phyloP scores from a whole-genome alignment of 2,329 filamentous ascomycete species.

The Stemphylium lycopersici region DNA sequence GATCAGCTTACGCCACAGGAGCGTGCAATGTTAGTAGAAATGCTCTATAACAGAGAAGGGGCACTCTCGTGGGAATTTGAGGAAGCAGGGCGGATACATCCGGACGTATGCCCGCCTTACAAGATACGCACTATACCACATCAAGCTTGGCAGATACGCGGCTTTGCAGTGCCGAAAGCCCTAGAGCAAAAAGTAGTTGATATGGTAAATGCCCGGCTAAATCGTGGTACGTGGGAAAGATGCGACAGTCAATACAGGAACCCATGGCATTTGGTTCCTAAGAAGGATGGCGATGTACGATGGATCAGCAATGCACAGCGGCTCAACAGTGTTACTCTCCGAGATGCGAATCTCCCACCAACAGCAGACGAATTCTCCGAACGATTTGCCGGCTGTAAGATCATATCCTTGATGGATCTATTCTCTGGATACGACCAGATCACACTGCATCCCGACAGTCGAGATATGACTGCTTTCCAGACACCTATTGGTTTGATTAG shows the following conservation, averaged over 20 bases:
- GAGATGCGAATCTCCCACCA: neutral
- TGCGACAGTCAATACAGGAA: too few relatives aligned
- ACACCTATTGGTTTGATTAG: neutral
- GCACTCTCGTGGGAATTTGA: neutral
- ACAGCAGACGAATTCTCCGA: neutral
- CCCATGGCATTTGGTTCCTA: too few relatives aligned
- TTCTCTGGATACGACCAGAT: conserved; percentile 2
- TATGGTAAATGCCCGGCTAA: neutral
- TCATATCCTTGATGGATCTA: too few relatives aligned
- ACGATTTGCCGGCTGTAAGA: too few relatives aligned
- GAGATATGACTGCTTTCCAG: neutral
- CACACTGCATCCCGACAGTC: neutral
- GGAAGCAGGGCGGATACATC: too few relatives aligned
- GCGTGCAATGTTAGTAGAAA: neutral
- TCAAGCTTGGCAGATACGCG: neutral
- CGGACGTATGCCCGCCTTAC: too few relatives aligned
- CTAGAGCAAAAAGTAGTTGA: neutral
- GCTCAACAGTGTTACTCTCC: neutral
- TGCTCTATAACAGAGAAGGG: neutral
- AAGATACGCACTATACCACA: too few relatives aligned
- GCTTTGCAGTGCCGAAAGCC: neutral
- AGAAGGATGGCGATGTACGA: neutral
- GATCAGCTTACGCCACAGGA: neutral
- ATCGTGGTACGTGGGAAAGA: too few relatives aligned
- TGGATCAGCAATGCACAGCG: neutral